Evolutionary conservation across 106 monocot species (phyloP), one percentile per base, ranked within the genome.

Genomic region (Chionographis japonica): DNA sequence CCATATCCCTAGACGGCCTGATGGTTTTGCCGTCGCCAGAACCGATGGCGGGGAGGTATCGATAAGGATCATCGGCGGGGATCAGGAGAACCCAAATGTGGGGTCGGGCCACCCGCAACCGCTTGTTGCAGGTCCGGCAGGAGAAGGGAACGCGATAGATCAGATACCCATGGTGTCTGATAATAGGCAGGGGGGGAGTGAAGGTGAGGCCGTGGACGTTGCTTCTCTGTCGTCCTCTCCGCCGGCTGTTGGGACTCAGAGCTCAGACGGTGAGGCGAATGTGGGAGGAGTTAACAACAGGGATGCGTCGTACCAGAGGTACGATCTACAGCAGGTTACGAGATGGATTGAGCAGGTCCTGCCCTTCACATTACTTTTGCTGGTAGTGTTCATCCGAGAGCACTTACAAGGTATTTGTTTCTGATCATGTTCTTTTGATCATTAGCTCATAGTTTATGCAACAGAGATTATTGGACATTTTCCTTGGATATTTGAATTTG

Each of bases 351-450:
- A 95, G 67, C 91, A 91, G 81, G 73, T 95, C 52, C 72, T 95
- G 71, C 95, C 95, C 0, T 95, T 91, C 68, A 88, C 91, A 13
- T 64, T 95, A 74, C 86, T 95, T 60, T 73, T 95, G 15, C 59
- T 95, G 68, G 88, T 95, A 52, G 95, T 95, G 37, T 95, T 95
- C 77, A 91, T 95, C 37, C 77, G 95, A 53, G 91, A 95, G 35
- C 95, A 95, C 71, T 77, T 95, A 72, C 95, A 95, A 95, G 95
- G 95, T 95, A 81, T 71, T 1, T 18, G 58, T 14, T 58, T n/a
- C 37, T 14, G 9, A 14, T 8, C n/a, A 10, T 17, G 19, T 20
- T 10, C 37, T 65, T 40, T 60, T 35, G 8, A 17, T 43, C 27
- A 27, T 27, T 27, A 27, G 27, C 27, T 27, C 27, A 27, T 27